phyloP scores from a whole-genome alignment of 352 stramenopile genomes.

The Phytophthora tubulina region DNA sequence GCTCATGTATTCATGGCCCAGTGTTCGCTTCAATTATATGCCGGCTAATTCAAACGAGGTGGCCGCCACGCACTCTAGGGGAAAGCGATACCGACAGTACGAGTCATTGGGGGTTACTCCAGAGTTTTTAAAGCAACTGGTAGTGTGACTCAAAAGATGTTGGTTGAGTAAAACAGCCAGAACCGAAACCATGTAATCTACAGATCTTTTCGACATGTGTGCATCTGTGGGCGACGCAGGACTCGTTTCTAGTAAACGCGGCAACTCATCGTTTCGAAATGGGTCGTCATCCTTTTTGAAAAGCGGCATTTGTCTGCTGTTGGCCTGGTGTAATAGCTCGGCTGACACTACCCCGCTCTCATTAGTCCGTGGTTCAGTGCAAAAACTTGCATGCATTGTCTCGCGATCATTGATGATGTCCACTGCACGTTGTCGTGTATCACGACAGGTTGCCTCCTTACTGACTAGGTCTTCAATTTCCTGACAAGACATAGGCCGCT shows the following conservation, averaged over 20 bases:
- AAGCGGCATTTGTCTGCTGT: background rate
- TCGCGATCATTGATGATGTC: constrained; percentile 4
- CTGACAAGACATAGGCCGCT: background rate
- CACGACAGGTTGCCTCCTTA: background rate
- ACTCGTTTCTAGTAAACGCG: background rate
- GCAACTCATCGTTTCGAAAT: constrained; percentile 9
- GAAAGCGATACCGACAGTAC: constrained; percentile 12
- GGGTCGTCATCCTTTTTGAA: constrained; percentile 10
- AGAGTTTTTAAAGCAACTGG: constrained; percentile 16
- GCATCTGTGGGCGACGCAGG: background rate
- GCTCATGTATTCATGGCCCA: constrained; percentile 12
- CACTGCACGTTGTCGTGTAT: background rate
- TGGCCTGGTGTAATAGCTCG: constrained; percentile 1
- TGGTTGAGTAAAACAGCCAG: constrained; percentile 1
- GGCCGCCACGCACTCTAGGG: background rate
- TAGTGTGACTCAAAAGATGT: constrained; percentile 10
- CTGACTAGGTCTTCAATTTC: constrained; percentile 12
- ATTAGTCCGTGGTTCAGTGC: background rate
- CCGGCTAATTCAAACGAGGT: constrained; percentile 2
- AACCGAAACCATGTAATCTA: constrained; percentile 7
- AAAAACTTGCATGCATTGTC: background rate
- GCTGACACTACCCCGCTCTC: background rate
- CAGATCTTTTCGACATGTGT: background rate
- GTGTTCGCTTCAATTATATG: background rate
- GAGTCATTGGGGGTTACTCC: background rate